A percentile compares a stretch with the other conserved stretches of the same genome.
These are phyloP conservation scores for Teunomyces tritomae DNA, from an alignment of 805 yeast species.

Conservation along the genomic window DNA sequence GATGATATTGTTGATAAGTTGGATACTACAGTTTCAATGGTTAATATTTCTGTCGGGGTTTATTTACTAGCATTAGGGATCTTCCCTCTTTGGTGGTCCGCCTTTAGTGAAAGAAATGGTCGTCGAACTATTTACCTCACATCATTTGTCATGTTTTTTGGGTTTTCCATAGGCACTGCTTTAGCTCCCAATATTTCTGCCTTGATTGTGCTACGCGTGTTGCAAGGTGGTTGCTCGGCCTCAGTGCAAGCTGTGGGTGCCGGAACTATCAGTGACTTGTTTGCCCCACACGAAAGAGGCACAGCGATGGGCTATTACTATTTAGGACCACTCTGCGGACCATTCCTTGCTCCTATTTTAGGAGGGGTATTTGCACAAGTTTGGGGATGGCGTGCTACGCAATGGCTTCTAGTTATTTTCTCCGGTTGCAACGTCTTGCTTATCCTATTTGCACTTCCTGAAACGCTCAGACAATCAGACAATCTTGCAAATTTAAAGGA, in stretches of 20 bases:
- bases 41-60: conserved; percentile 78
- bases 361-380: conserved; percentile 71
- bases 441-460: conserved; percentile 66
- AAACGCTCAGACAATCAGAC: conserved; percentile 67
- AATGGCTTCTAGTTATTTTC: conserved; percentile 74
- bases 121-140: conserved; percentile 69
- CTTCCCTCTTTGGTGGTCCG: conserved; percentile 88
- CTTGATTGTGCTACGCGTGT: conserved; percentile 65
- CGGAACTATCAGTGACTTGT: conserved; percentile 79
- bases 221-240: conserved; percentile 80
- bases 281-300: conserved; percentile 66
- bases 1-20: conserved; percentile 54
- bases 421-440: conserved; percentile 52
- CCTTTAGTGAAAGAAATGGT: conserved; percentile 71
- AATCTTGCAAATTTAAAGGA: conserved; percentile 52
- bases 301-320: conserved; percentile 76
- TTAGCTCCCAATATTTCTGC: conserved; percentile 57
- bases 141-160: conserved; percentile 61
- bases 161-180: conserved; percentile 72
- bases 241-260: conserved; percentile 90
- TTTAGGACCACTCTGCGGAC: conserved; percentile 79
- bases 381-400: conserved; percentile 90
- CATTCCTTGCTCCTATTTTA: conserved; percentile 69
- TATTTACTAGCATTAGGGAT: conserved; percentile 72
- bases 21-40: conserved; percentile 55